A percentile compares a stretch with the other conserved stretches of the same genome.
These are phyloP conservation scores for Lodderomyces theae DNA, from an alignment of 1,139 yeast species.

Conservation along the genomic window DNA sequence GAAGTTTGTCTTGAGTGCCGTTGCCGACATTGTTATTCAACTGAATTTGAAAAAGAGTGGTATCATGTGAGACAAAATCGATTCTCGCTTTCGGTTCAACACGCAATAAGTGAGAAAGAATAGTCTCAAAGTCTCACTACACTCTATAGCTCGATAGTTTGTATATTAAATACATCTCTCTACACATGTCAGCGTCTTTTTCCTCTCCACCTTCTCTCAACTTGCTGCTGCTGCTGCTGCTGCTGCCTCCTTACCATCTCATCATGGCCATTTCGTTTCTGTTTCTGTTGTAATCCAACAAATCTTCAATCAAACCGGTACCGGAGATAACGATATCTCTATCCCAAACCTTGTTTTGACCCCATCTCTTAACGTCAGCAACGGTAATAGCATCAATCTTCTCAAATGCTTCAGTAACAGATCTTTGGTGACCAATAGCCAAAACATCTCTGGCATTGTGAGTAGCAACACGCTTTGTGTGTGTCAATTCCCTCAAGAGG, in stretches of 20 bases:
- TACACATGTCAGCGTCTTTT: neutral
- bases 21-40: constrained; percentile 85
- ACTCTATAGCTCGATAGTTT: neutral
- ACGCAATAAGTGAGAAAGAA: no score
- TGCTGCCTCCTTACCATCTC: constrained; percentile 52
- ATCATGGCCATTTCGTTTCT: constrained; percentile 86
- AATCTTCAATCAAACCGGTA: constrained; percentile 80
- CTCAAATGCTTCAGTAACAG: constrained; percentile 57
- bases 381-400: constrained; percentile 63
- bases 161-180: constrained; percentile 4
- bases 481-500: constrained; percentile 44
- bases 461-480: constrained; percentile 51
- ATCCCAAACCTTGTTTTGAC: constrained; percentile 73
- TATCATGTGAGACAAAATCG: constrained; percentile 42
- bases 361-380: constrained; percentile 67
- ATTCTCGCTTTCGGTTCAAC: no score
- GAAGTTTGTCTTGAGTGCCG: constrained; percentile 89
- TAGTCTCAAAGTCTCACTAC: no score
- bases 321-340: constrained; percentile 80
- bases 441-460: constrained; percentile 61
- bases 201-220: no score
- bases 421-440: constrained; percentile 59
- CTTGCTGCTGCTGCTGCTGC: neutral
- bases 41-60: constrained; percentile 84
- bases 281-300: constrained; percentile 78